A percentile compares a stretch with the other conserved stretches of the same genome.
These are phyloP conservation scores for Stygiomarasmius scandens DNA, from an alignment of 1,284 basidiomycete genomes.

Conservation along the genomic window DNA sequence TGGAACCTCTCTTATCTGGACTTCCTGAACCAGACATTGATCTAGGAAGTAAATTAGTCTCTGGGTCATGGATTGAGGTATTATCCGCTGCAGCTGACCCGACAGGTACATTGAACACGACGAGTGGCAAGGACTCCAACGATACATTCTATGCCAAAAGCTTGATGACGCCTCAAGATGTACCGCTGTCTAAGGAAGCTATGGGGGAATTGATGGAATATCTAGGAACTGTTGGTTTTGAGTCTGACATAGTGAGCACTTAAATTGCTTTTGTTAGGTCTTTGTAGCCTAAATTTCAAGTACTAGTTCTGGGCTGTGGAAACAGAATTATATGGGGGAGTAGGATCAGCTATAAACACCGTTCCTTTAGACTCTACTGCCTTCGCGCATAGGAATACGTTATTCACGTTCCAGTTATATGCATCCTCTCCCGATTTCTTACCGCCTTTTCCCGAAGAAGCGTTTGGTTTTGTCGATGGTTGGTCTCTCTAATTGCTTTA, in stretches of 20 bases:
- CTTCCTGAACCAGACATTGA: not conserved
- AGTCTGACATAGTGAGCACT: conserved; percentile 30
- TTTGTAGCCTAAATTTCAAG: too few species aligned
- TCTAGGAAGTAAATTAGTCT: not conserved
- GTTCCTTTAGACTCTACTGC: conserved; percentile 37
- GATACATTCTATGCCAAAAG: conserved; percentile 54
- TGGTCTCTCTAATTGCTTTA: not conserved
- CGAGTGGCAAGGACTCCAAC: conserved; percentile 25
- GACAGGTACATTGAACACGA: conserved; percentile 31
- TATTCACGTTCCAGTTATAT: conserved; percentile 46
- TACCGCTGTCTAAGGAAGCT: conserved; percentile 32
- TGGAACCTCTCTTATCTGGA: conserved; percentile 28
- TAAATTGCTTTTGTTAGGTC: too few species aligned
- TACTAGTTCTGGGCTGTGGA: conserved; percentile 47
- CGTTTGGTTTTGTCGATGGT: conserved; percentile 37
- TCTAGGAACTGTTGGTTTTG: conserved; percentile 34
- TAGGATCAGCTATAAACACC: conserved; percentile 41
- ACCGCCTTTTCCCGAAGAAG: conserved; percentile 38
- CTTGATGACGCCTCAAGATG: conserved; percentile 39
- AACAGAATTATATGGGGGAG: conserved; percentile 44
- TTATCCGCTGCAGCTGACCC: conserved; percentile 11
- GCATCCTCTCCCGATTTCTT: conserved; percentile 32
- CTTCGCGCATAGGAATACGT: conserved; percentile 38
- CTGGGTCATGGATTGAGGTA: conserved; percentile 13
- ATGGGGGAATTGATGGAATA: conserved; percentile 36